Evolutionary conservation across 805 yeast genomes (phyloP).

Genomic region (Lipomyces oligophaga): DNA sequence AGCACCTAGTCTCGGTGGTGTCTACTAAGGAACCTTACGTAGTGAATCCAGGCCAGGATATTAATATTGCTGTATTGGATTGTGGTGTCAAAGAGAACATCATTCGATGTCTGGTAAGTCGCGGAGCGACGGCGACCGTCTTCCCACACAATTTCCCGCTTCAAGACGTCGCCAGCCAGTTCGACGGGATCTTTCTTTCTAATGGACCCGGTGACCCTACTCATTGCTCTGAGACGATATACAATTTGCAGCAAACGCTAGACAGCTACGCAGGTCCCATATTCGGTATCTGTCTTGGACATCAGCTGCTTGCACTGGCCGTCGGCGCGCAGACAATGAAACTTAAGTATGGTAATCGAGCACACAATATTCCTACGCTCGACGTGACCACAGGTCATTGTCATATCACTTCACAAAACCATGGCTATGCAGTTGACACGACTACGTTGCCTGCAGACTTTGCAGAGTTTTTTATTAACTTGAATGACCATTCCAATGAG

Average conservation of each 20-base stretch:
- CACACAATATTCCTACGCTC: slow-evolving; percentile 96
- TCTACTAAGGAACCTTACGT: slow-evolving; percentile 95
- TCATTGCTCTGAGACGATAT: slow-evolving; percentile 75
- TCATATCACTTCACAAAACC: slow-evolving; percentile 98
- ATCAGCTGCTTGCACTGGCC: slow-evolving; percentile 92
- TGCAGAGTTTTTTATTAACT: slow-evolving; percentile 84
- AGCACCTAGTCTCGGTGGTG: slow-evolving; percentile 87
- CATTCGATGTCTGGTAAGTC: slow-evolving; percentile 82
- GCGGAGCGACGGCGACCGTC: slow-evolving; percentile 95
- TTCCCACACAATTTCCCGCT: slow-evolving; percentile 95
- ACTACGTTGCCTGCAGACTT: slow-evolving; percentile 68
- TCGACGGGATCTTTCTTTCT: slow-evolving; percentile 91
- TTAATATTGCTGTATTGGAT: slow-evolving; percentile 89
- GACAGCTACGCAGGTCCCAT: slow-evolving; percentile 69
- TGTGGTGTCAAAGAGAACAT: slow-evolving; percentile 99
- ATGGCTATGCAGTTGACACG: slow-evolving; percentile 95
- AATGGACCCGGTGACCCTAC: slow-evolving; percentile 99
- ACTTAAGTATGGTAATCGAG: slow-evolving; percentile 97
- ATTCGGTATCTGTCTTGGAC: slow-evolving; percentile 98
- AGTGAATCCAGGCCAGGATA: slow-evolving; percentile 48
- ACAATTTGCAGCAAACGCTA: slow-evolving; percentile 69
- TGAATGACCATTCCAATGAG: slow-evolving; percentile 94
- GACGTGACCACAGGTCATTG: slow-evolving; percentile 88
- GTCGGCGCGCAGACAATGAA: slow-evolving; percentile 90
- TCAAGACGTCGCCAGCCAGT: slow-evolving; percentile 82